Percentiles rank a stretch among this genome's conserved stretches.
Evolutionary conservation across 2,329 filamentous ascomycete genomes (phyloP).

Genomic region (Trichophyton schoenleinii): DNA sequence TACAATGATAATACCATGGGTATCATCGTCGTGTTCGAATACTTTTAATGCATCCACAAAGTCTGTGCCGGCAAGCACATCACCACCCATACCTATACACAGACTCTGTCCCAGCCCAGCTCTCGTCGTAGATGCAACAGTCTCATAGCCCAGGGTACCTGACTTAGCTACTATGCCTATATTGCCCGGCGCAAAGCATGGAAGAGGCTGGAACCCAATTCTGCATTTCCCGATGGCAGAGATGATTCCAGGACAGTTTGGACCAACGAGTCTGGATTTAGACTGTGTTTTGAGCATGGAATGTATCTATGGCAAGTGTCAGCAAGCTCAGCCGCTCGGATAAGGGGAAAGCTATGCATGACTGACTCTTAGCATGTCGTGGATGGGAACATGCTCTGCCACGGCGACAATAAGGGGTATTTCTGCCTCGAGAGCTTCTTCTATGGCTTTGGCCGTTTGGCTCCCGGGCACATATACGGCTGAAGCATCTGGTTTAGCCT

Average conservation of each 20-base stretch:
- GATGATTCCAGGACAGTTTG: conserved; percentile 73
- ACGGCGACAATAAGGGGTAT: conserved; percentile 67
- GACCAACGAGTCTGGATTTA: conserved; percentile 60
- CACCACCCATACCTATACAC: conserved; percentile 66
- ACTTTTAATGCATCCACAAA: conserved; percentile 58
- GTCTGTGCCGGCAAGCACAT: conserved; percentile 60
- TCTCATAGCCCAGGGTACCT: conserved; percentile 68
- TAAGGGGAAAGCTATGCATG: not conserved
- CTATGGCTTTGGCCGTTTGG: conserved; percentile 58
- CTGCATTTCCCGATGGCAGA: conserved; percentile 57
- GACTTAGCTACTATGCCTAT: conserved; percentile 71
- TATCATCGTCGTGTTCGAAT: conserved; percentile 54
- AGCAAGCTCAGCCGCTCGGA: not conserved
- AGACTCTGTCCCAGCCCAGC: conserved; percentile 66
- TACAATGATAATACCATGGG: conserved; percentile 58
- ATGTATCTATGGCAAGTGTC: conserved; percentile 40
- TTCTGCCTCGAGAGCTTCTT: conserved; percentile 68
- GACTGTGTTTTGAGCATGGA: conserved; percentile 59
- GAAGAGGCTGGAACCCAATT: conserved; percentile 64
- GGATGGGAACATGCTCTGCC: conserved; percentile 65
- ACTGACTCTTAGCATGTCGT: conserved; percentile 58
- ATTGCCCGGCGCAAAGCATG: conserved; percentile 56
- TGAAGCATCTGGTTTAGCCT: conserved; percentile 62
- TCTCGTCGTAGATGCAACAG: conserved; percentile 59
- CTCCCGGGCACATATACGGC: conserved; percentile 70